Conservation (phyloP, 352 stramenopile species). For the Vaucheria bursata region DNA sequence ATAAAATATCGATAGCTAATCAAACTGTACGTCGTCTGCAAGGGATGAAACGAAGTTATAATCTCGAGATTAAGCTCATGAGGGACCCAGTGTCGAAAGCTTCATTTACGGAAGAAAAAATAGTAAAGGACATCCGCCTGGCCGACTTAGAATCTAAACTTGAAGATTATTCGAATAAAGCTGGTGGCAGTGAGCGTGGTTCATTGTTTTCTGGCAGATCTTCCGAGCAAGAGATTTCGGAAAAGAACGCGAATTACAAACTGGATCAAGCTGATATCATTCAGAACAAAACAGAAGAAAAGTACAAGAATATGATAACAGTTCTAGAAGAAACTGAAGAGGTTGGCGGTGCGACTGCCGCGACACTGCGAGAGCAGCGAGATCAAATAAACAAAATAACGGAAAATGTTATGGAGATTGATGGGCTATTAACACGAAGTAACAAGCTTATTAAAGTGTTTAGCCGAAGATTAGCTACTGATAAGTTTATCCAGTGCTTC, state of each 20-base stretch:
- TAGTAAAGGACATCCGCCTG: neutral
- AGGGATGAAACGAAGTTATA: conserved; percentile 45
- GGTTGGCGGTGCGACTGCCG: conserved; percentile 22
- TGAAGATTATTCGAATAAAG: neutral
- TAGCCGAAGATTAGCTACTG: conserved; percentile 38
- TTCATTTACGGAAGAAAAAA: neutral
- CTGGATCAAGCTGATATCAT: conserved; percentile 27
- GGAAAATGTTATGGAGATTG: conserved; percentile 42
- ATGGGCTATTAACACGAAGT: conserved; percentile 29
- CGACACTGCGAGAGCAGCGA: conserved; percentile 34
- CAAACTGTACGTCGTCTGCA: conserved; percentile 19
- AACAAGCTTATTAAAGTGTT: conserved; percentile 40
- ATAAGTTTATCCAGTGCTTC: conserved; percentile 48
- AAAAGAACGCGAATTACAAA: conserved; percentile 21
- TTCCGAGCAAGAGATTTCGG: neutral
- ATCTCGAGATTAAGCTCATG: conserved; percentile 46
- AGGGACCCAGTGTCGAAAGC: conserved; percentile 14
- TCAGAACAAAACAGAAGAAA: conserved; percentile 43
- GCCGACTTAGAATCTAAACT: neutral
- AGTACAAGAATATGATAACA: conserved; percentile 48
- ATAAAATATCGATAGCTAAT: conserved; percentile 6
- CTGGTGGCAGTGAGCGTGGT: neutral
- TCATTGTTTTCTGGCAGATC: neutral
- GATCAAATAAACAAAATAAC: conserved; percentile 45
- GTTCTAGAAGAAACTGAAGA: conserved; percentile 44